phyloP scores from a whole-genome alignment of 306 rosid species.

The Datisca glomerata region DNA sequence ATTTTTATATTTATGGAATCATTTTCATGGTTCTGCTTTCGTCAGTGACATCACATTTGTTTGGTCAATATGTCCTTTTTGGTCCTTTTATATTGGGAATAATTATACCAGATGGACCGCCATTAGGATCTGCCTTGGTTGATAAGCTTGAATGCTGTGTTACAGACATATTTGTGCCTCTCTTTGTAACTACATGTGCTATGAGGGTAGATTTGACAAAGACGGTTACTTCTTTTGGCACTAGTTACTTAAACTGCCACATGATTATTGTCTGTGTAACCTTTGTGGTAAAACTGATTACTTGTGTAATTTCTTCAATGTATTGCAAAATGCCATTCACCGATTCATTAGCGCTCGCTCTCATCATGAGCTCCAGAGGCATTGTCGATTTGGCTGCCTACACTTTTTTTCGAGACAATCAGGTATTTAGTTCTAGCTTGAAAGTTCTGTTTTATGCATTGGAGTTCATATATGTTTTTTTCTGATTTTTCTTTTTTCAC shows the following conservation, averaged over 20 bases:
- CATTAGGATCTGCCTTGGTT: slow-evolving; percentile 41
- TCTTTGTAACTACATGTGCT: slow-evolving; percentile 29
- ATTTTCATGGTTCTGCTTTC: slow-evolving; percentile 9
- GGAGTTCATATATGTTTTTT: not conserved
- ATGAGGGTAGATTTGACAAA: slow-evolving; percentile 29
- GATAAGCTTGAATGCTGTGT: slow-evolving; percentile 36
- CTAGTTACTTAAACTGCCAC: not conserved
- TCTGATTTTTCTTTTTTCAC: not conserved
- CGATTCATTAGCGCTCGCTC: slow-evolving; percentile 28
- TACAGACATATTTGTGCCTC: slow-evolving; percentile 30
- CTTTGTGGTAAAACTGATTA: slow-evolving; percentile 19
- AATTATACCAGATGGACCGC: slow-evolving; percentile 62
- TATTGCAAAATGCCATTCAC: slow-evolving; percentile 22
- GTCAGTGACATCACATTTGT: not conserved
- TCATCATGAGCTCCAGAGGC: slow-evolving; percentile 49
- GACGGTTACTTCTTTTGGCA: not conserved
- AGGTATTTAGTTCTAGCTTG: slow-evolving; percentile 15
- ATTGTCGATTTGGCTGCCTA: slow-evolving; percentile 30
- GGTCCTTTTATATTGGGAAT: slow-evolving; percentile 45
- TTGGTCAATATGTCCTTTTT: slow-evolving; percentile 14
- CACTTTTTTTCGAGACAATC: slow-evolving; percentile 13
- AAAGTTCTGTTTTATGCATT: not conserved
- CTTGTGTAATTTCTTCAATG: slow-evolving; percentile 19
- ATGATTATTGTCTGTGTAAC: slow-evolving; percentile 3
- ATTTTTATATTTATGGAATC: slow-evolving; percentile 21